Evolutionary conservation across 768 basidiomycete species (phyloP), one percentile per base, ranked within the genome.

Genomic region (Russula compacta): DNA sequence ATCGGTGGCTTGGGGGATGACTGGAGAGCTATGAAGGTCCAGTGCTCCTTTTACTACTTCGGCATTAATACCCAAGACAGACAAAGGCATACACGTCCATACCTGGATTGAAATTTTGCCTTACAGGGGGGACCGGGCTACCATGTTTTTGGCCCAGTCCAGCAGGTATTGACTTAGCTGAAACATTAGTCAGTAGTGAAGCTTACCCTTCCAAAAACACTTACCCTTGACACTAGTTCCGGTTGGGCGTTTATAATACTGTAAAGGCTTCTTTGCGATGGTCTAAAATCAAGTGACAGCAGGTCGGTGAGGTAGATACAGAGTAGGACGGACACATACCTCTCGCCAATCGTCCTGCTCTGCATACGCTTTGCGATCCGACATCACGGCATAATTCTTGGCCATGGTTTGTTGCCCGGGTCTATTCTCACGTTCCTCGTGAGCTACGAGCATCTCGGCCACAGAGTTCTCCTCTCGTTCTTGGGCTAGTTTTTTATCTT

Each of bases 401-500:
- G 7, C 32, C 4, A 39, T 29, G n/a, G 11, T 14, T 9, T 29
- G 6, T 6, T 14, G 19, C 6, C 39, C 33, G 2, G 19, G 33
- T 11, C 17, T 15, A 44, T 17, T 3, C 5, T 32, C 24, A 19
- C 12, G 36, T 24, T 53, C 40, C 49, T 44, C n/a, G 10, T 39
- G 42, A 29, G 19, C 17, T 10, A 32, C 21, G 32, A 19, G 14
- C 54, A n/a, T 60, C 49, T 29, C 55, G 46, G 14, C 52, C 62
- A n/a, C 58, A 19, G 55, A 57, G 58, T 15, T 43, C 43, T 56
- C 47, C 7, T 21, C 48, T 6, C 47, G 51, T n/a, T 55, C 64
- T 42, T 10, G 38, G 19, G 15, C 59, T 7, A 64, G 32, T 15
- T 17, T 60, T 51, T 71, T 71, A 59, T 74, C 69, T 63, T 79